phyloP scores from a whole-genome alignment of 2,329 filamentous ascomycete genomes.

The Lecanicillium sp. region DNA sequence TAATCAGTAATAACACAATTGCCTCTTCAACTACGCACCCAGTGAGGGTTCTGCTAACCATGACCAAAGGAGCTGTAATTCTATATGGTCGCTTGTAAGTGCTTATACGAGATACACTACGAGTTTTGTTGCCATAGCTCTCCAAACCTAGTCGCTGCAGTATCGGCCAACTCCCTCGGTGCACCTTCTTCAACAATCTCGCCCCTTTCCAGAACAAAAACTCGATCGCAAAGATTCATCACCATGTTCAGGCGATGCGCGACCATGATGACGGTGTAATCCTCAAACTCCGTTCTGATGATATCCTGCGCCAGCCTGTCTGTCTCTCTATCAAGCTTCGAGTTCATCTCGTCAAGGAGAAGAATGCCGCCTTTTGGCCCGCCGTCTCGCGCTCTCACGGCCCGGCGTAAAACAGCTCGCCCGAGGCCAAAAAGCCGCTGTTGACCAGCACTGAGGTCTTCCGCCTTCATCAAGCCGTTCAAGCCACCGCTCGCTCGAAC shows the following conservation, averaged over 20 bases:
- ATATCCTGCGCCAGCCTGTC: slow-evolving; percentile 22
- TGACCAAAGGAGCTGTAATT: too few species aligned
- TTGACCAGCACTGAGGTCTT: slow-evolving; percentile 50
- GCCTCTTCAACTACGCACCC: too few species aligned
- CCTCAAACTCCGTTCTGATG: slow-evolving; percentile 19
- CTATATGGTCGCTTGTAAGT: too few species aligned
- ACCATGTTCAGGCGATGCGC: slow-evolving; percentile 54
- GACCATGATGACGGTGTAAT: slow-evolving; percentile 39
- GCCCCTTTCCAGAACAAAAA: slow-evolving; percentile 57
- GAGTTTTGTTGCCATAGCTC: slow-evolving; percentile 34
- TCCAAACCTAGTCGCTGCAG: slow-evolving; percentile 39
- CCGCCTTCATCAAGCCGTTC: slow-evolving; percentile 30
- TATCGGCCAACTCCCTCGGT: slow-evolving; percentile 46
- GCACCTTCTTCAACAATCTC: slow-evolving; percentile 52
- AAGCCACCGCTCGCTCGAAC: slow-evolving; percentile 27
- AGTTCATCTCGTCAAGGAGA: slow-evolving; percentile 2
- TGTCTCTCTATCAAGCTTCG: slow-evolving; percentile 22
- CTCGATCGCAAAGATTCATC: slow-evolving; percentile 55
- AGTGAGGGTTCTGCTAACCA: too few species aligned
- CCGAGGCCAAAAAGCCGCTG: slow-evolving; percentile 58
- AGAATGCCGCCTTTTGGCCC: background rate
- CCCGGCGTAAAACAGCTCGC: slow-evolving; percentile 42
- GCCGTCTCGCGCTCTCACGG: slow-evolving; percentile 13
- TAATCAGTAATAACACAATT: too few species aligned
- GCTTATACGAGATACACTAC: too few species aligned